Conservation (phyloP, 352 stramenopile genomes). For the Peronosclerospora sorghi region DNA sequence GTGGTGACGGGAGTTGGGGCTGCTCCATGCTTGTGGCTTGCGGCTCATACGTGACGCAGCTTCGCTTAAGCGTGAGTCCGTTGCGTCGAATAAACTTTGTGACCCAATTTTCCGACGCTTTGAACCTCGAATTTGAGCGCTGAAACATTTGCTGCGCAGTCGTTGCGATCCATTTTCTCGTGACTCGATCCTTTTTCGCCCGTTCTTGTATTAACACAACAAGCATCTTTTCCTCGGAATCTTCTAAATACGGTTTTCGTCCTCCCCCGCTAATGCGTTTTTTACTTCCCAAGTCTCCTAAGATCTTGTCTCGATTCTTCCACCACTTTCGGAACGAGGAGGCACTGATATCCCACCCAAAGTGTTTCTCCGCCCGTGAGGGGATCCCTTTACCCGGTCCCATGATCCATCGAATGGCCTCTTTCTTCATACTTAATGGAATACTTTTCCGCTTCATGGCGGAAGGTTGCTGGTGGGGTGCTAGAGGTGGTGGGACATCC, state of each 20-base stretch:
- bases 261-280: conserved; percentile 63
- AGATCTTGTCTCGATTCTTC: conserved; percentile 76
- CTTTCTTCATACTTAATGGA: conserved; percentile 72
- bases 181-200: conserved; percentile 69
- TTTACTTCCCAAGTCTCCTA: conserved; percentile 54
- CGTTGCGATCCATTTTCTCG: conserved; percentile 76
- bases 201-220: conserved; percentile 67
- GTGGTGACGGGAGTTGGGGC: neutral
- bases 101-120: conserved; percentile 75
- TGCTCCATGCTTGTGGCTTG: conserved; percentile 11
- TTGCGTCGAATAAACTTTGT: conserved; percentile 78
- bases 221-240: conserved; percentile 58
- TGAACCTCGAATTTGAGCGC: conserved; percentile 55
- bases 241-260: conserved; percentile 58
- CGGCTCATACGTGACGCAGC: conserved; percentile 64
- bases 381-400: conserved; percentile 57
- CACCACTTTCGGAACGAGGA: conserved; percentile 78
- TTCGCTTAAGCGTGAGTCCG: conserved; percentile 63
- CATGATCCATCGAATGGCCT: conserved; percentile 75
- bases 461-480: conserved; percentile 1
- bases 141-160: conserved; percentile 81
- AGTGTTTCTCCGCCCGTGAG: conserved; percentile 63
- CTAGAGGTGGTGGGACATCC: neutral
- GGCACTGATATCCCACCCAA: conserved; percentile 68
- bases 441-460: conserved; percentile 63